These are phyloP conservation scores for Albugo laibachii DNA, from an alignment of 352 stramenopile species.

Conservation along the genomic window DNA sequence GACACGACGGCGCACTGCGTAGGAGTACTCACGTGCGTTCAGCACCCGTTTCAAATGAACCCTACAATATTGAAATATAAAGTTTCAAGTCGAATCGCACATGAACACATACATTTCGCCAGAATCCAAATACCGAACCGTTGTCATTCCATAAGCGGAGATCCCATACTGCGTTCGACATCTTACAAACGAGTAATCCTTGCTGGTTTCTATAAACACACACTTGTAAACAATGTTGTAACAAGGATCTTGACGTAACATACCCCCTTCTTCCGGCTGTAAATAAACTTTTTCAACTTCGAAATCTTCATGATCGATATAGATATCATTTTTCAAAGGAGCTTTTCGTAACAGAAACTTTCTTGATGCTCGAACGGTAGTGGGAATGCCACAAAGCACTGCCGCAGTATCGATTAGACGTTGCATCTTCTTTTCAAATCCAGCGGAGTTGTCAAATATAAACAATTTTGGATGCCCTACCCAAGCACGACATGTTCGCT, in stretches of 20 bases:
- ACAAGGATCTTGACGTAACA: neutral
- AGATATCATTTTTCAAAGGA: conserved; percentile 17
- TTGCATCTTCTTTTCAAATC: conserved; percentile 77
- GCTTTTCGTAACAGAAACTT: conserved; percentile 49
- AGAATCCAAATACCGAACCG: conserved; percentile 53
- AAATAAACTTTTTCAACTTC: conserved; percentile 77
- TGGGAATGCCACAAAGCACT: conserved; percentile 46
- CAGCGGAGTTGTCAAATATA: conserved; percentile 70
- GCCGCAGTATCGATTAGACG: conserved; percentile 63
- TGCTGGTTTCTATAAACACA: conserved; percentile 26
- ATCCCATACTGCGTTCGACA: conserved; percentile 73
- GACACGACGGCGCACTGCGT: conserved; percentile 52
- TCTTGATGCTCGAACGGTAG: conserved; percentile 49
- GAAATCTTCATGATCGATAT: conserved; percentile 70
- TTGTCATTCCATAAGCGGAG: conserved; percentile 72
- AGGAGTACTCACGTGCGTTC: conserved; percentile 64
- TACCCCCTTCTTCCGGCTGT: conserved; percentile 39
- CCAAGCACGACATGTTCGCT: conserved; percentile 51
- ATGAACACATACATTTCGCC: conserved; percentile 37
- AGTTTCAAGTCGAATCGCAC: neutral
- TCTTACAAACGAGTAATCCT: conserved; percentile 74
- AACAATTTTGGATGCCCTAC: conserved; percentile 72
- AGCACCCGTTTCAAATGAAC: conserved; percentile 72
- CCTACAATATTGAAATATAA: conserved; percentile 7
- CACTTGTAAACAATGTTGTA: neutral